A percentile compares a stretch with the other conserved stretches of the same genome.
Evolutionary conservation across 2,329 filamentous ascomycete genomes (phyloP).

Genomic region (Blastomyces gilchristii): DNA sequence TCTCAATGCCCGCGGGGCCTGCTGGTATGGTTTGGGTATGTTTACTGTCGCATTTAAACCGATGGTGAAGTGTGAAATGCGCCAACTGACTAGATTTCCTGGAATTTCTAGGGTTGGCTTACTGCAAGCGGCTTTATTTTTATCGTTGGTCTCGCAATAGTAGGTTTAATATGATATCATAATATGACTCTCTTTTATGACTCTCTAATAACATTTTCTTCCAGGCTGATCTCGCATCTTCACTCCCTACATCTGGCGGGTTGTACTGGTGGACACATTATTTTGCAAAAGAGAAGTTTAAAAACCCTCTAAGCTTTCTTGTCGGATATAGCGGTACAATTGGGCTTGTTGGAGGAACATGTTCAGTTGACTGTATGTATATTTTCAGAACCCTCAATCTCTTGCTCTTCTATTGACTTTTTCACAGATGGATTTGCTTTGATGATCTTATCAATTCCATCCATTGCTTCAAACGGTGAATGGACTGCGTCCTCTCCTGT

Average conservation of each 20-base stretch:
- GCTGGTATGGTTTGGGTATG: conserved; percentile 51
- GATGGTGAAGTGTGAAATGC: neutral
- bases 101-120: conserved; percentile 41
- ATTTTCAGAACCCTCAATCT: neutral
- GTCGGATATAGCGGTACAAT: conserved; percentile 55
- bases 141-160: conserved; percentile 50
- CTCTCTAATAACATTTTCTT: neutral
- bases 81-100: conserved; percentile 7
- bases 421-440: conserved; percentile 39
- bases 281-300: conserved; percentile 45
- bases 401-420: conserved; percentile 4
- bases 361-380: conserved; percentile 47
- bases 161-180: conserved; percentile 23
- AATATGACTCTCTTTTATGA: no score
- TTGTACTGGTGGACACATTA: conserved; percentile 53
- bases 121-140: conserved; percentile 49
- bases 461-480: conserved; percentile 46
- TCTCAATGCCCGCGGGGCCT: conserved; percentile 50
- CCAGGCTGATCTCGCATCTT: conserved; percentile 42
- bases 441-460: conserved; percentile 51
- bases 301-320: conserved; percentile 50
- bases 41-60: neutral
- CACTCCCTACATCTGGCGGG: conserved; percentile 51
- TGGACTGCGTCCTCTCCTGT: conserved; percentile 48
- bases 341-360: conserved; percentile 51